Evolutionary conservation across 228 moss, liverwort and hornwort species (phyloP).

Genomic region (Sphagnum fallax): DNA sequence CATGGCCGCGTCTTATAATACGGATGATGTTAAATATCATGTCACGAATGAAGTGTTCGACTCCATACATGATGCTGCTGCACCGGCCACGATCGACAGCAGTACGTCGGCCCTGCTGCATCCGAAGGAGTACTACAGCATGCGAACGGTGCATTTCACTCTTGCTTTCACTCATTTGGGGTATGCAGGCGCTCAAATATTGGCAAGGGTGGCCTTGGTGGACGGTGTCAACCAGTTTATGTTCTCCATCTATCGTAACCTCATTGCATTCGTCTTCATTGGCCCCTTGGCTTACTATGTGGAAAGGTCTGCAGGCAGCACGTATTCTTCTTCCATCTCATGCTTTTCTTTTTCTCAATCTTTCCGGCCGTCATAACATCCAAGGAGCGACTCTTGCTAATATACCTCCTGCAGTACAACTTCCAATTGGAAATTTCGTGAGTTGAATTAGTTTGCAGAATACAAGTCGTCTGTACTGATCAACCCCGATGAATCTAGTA

Average conservation of each 20-base stretch:
- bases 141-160: background rate
- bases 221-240: background rate
- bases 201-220: background rate
- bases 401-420: too few relatives aligned
- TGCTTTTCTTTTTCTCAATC: background rate
- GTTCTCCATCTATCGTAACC: slow-evolving; percentile 2
- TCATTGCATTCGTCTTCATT: background rate
- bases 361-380: background rate
- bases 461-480: too few relatives aligned
- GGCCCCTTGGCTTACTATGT: background rate
- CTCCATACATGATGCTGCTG: background rate
- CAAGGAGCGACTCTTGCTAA: too few relatives aligned
- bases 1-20: too few relatives aligned
- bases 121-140: background rate
- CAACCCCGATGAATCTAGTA: too few relatives aligned
- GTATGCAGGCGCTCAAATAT: background rate
- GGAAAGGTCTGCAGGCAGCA: background rate
- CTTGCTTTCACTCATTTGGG: background rate
- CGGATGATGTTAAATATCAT: too few relatives aligned
- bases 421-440: too few relatives aligned
- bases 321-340: too few relatives aligned
- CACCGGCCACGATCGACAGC: background rate
- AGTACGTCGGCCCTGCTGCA: background rate
- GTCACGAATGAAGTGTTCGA: too few relatives aligned
- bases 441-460: too few relatives aligned